phyloP scores from a whole-genome alignment of 768 basidiomycete species.

The Phaeotremella fagi region DNA sequence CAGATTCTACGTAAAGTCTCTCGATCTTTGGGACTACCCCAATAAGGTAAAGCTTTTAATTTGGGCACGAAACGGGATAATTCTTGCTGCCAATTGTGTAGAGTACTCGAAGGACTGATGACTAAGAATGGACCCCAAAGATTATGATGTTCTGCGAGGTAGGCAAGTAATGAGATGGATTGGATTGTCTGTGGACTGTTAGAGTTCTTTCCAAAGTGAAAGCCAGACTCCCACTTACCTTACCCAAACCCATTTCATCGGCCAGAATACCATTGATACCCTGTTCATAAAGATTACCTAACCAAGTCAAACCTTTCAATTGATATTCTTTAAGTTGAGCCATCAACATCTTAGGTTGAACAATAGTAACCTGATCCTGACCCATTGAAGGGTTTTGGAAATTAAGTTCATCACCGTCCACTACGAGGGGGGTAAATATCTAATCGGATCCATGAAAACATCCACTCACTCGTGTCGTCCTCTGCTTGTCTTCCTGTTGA shows the following conservation, averaged over 20 bases:
- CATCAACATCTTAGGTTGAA: slow-evolving; percentile 92
- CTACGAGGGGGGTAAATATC: slow-evolving; percentile 16
- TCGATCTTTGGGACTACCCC: slow-evolving; percentile 96
- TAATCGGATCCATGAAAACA: slow-evolving; percentile 51
- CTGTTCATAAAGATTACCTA: slow-evolving; percentile 95
- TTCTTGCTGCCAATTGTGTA: slow-evolving; percentile 99
- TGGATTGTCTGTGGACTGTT: slow-evolving; percentile 66
- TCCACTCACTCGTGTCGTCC: slow-evolving; percentile 53
- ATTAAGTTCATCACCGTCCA: slow-evolving; percentile 74
- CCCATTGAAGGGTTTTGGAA: slow-evolving; percentile 97
- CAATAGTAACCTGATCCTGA: slow-evolving; percentile 74
- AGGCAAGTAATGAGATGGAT: slow-evolving; percentile 91
- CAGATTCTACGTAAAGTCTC: slow-evolving; percentile 92
- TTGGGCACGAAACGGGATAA: slow-evolving; percentile 89
- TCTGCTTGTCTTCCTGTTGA: slow-evolving; percentile 72
- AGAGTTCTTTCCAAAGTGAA: too few species aligned
- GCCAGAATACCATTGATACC: slow-evolving; percentile 99
- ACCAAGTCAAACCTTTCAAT: slow-evolving; percentile 94
- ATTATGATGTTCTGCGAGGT: slow-evolving; percentile 92
- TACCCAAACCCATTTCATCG: slow-evolving; percentile 85
- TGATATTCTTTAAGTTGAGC: slow-evolving; percentile 98
- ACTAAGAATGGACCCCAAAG: slow-evolving; percentile 99
- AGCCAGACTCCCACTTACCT: too few species aligned
- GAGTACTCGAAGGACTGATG: slow-evolving; percentile 91
- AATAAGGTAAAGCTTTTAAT: slow-evolving; percentile 93